Conservation (phyloP, 192 early-diverging fungal genomes). For the Dissophora globulifera region DNA sequence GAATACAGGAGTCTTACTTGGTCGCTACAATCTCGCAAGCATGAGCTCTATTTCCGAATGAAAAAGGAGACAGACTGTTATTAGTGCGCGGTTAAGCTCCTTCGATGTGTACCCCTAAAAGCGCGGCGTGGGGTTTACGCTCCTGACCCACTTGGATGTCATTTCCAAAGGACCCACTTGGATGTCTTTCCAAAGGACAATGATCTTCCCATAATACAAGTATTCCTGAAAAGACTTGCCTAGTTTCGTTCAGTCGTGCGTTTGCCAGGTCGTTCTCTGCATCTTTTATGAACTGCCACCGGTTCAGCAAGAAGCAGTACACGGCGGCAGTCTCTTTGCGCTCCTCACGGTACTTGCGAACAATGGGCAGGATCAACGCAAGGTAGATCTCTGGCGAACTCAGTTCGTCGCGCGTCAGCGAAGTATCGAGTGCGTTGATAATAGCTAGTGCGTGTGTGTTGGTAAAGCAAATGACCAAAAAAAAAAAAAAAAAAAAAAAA, state of each 20-base stretch:
- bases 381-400: conserved; percentile 56
- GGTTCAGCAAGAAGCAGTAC: conserved; percentile 41
- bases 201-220: no score
- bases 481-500: not conserved
- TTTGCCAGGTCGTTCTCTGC: conserved; percentile 46
- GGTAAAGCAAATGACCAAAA: not conserved
- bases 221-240: conserved; percentile 6
- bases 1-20: no score
- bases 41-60: conserved; percentile 36
- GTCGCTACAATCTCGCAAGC: conserved; percentile 57
- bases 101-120: no score
- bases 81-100: not conserved
- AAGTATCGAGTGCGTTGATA: conserved; percentile 50
- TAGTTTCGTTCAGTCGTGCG: conserved; percentile 49
- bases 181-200: no score
- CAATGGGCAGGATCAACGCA: conserved; percentile 44
- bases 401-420: conserved; percentile 34
- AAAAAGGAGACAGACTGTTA: not conserved
- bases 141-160: no score
- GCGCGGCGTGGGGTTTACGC: no score
- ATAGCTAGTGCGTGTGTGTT: conserved; percentile 17
- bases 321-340: conserved; percentile 49
- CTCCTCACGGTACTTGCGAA: conserved; percentile 45
- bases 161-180: no score
- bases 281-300: conserved; percentile 52